These are phyloP conservation scores for Fusarium staphyleae DNA, from an alignment of 2,329 filamentous ascomycete genomes.

Conservation along the genomic window DNA sequence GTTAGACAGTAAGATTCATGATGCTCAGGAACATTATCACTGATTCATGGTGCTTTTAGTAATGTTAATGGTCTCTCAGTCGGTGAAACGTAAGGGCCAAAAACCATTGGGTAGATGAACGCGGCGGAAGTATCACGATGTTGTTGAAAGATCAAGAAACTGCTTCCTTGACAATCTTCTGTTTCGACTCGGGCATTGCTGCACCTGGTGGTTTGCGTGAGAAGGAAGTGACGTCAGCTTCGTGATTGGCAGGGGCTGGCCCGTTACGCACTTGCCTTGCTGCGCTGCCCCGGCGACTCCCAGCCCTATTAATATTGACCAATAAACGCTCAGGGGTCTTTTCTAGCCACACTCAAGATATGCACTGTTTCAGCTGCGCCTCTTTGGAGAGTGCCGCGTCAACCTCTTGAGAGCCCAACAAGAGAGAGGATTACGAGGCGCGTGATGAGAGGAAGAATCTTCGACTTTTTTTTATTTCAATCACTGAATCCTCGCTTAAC, in stretches of 20 bases:
- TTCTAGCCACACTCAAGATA: conserved; percentile 38
- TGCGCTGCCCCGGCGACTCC: conserved; percentile 9
- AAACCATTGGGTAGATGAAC: too few relatives aligned
- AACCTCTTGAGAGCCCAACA: conserved; percentile 36
- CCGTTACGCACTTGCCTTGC: background rate
- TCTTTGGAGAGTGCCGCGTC: conserved; percentile 39
- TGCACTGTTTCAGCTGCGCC: conserved; percentile 43
- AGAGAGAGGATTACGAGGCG: conserved; percentile 37
- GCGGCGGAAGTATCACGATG: too few relatives aligned
- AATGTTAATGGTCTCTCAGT: background rate
- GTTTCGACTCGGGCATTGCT: too few relatives aligned
- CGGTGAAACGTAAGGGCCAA: too few relatives aligned
- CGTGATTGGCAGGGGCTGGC: conserved; percentile 33
- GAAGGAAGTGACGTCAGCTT: conserved; percentile 33
- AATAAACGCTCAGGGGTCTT: conserved; percentile 2
- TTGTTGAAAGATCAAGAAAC: background rate
- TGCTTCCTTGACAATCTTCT: background rate
- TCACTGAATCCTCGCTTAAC: too few relatives aligned
- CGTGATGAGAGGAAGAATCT: conserved; percentile 1
- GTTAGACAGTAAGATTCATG: conserved; percentile 13
- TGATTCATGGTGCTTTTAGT: conserved; percentile 3
- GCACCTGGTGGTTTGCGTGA: background rate
- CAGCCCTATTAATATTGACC: conserved; percentile 38
- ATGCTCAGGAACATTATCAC: conserved; percentile 33
- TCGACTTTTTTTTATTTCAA: too few relatives aligned